phyloP scores from a whole-genome alignment of 2,329 filamentous ascomycete genomes.

The Sporothrix inflata region DNA sequence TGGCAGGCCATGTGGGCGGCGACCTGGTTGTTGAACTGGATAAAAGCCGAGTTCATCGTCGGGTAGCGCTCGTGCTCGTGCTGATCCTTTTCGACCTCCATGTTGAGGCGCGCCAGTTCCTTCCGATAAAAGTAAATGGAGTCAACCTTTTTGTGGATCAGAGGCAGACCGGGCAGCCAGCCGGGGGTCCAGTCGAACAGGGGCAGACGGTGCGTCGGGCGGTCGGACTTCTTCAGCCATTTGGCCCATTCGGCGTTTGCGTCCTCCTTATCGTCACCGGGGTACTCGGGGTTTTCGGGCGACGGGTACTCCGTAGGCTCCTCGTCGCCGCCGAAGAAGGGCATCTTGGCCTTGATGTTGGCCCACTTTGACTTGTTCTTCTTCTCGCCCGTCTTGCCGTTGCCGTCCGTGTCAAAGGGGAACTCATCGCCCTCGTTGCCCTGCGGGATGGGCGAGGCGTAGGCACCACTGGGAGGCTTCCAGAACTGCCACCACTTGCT shows the following conservation, averaged over 20 bases:
- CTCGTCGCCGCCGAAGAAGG: slow-evolving; percentile 53
- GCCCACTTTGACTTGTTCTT: slow-evolving; percentile 56
- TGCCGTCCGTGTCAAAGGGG: slow-evolving; percentile 39
- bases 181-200: slow-evolving; percentile 55
- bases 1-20: slow-evolving; percentile 98
- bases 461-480: slow-evolving; percentile 64
- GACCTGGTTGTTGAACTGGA: slow-evolving; percentile 97
- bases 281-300: slow-evolving; percentile 65
- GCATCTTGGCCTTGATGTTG: slow-evolving; percentile 53
- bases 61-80: slow-evolving; percentile 82
- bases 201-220: slow-evolving; percentile 81
- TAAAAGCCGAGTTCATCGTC: slow-evolving; percentile 93
- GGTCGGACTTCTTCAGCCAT: slow-evolving; percentile 78
- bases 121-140: slow-evolving; percentile 89
- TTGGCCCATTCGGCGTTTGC: slow-evolving; percentile 75
- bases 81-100: slow-evolving; percentile 92
- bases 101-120: slow-evolving; percentile 82
- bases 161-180: slow-evolving; percentile 79
- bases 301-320: slow-evolving; percentile 59
- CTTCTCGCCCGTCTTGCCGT: slow-evolving; percentile 38
- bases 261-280: slow-evolving; percentile 62
- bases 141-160: slow-evolving; percentile 88
- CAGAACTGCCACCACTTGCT: slow-evolving; percentile 65
- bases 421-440: slow-evolving; percentile 51
- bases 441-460: slow-evolving; percentile 64